These are phyloP conservation scores for Zalerion maritima DNA, from an alignment of 495 filamentous ascomycete species.

Conservation along the genomic window DNA sequence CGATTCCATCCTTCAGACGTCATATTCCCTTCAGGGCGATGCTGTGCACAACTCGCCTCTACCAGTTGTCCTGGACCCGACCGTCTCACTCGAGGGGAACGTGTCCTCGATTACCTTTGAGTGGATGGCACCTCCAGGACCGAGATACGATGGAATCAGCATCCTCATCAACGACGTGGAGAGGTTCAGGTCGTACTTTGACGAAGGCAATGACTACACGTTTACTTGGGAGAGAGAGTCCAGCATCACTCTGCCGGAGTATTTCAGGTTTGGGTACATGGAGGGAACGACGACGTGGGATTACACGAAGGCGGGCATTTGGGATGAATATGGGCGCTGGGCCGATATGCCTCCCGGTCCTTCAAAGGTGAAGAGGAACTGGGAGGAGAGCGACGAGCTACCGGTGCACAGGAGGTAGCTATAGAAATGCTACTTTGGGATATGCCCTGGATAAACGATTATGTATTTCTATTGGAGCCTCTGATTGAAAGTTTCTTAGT, in stretches of 20 bases:
- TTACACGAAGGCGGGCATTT: conserved; percentile 71
- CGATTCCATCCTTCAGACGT: conserved; percentile 77
- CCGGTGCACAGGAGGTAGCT: too few species aligned
- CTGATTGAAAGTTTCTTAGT: too few species aligned
- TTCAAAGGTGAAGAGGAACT: conserved; percentile 21
- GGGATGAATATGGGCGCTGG: conserved; percentile 60
- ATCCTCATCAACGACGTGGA: conserved; percentile 93
- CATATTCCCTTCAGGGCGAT: conserved; percentile 51
- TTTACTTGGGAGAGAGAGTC: conserved; percentile 34
- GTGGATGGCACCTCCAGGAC: conserved; percentile 37
- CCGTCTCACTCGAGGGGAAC: conserved; percentile 21
- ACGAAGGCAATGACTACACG: conserved; percentile 20
- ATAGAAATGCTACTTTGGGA: too few species aligned
- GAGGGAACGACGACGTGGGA: conserved; percentile 50
- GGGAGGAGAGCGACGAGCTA: conserved; percentile 5
- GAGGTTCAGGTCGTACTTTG: conserved; percentile 49
- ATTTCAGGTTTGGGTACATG: conserved; percentile 78
- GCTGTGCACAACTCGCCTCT: conserved; percentile 51
- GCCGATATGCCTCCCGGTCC: conserved; percentile 35
- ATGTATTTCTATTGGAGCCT: too few species aligned
- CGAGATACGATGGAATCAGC: conserved; percentile 64
- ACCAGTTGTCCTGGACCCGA: conserved; percentile 44
- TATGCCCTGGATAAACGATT: too few species aligned
- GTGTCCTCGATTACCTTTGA: conserved; percentile 37
- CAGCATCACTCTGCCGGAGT: conserved; percentile 38